A percentile compares a stretch with the other conserved stretches of the same genome.
Evolutionary conservation across 257 asterid species (phyloP).

Genomic region (Forsythia suspensa): DNA sequence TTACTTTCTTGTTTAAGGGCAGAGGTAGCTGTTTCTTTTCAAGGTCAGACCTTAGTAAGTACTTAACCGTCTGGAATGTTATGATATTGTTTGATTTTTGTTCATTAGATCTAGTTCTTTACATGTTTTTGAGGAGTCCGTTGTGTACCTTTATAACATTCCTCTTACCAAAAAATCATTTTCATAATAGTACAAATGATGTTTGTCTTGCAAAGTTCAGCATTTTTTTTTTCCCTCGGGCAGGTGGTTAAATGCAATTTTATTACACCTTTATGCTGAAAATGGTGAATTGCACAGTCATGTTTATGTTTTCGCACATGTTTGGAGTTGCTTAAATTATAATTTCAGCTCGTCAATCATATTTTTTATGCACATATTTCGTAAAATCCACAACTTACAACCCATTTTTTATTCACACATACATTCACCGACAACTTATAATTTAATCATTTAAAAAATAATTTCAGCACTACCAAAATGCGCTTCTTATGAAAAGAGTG

Average conservation of each 20-base stretch:
- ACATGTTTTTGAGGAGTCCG: background rate
- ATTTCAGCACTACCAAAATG: too few relatives aligned
- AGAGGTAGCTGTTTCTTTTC: background rate
- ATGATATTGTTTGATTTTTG: background rate
- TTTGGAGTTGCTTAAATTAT: too few relatives aligned
- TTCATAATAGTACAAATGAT: background rate
- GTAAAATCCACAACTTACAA: too few relatives aligned
- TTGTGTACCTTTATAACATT: background rate
- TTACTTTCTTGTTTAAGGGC: background rate
- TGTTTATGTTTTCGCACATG: background rate
- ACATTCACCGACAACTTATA: too few relatives aligned
- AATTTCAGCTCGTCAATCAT: too few relatives aligned
- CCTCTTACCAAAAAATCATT: background rate
- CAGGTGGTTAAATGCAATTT: background rate
- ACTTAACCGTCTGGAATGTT: background rate
- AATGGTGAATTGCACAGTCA: background rate
- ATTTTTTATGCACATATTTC: too few relatives aligned
- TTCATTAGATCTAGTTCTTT: background rate
- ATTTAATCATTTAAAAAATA: too few relatives aligned
- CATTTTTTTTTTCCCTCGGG: background rate
- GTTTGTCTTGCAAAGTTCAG: background rate
- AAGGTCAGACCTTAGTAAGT: background rate
- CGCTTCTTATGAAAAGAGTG: background rate
- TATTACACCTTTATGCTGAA: background rate
- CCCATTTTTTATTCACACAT: too few relatives aligned